Evolutionary conservation across 2,329 filamentous ascomycete species (phyloP), one percentile per base, ranked within the genome.

Genomic region (Sporothrix pallida): DNA sequence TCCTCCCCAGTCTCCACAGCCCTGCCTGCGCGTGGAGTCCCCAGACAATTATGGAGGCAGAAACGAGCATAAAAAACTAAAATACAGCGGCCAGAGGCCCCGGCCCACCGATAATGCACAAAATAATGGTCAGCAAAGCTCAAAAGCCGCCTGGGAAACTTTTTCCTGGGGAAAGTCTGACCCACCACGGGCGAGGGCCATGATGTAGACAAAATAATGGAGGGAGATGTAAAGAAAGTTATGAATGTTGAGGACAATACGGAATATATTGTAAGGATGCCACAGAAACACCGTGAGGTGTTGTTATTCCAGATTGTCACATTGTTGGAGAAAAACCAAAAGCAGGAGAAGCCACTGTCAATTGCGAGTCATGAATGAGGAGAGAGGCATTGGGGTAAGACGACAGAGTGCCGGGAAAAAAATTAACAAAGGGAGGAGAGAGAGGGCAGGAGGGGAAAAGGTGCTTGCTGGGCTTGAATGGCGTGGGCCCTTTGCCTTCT

Each of bases 21-120:
- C 44, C 44, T 50, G 63, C 63, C 10, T 52, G 20, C 8, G 63
- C 44, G 20, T 68, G 44, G 44, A 68, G 44, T 52, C 44, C 63
- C 62, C 62, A 67, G 62, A 67, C 42, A 67, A 65, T 37, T 12
- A 68, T 44, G 63, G 44, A 67, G 62, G 37, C 62, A 67, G 48
- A 65, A 65, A 68, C 7, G 44, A 5, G 9, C 2, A 44, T 17
- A 50, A 52, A 50, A 26, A 15, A 68, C 4, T 20, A 37, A 20
- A 67, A 48, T 48, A 31, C 12, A 50, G 63, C 20, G 23, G 63
- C 15, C 46, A 37, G 58, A 23, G 8, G 17, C n/a, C 42, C 17
- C 20, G 46, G 37, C 62, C 17, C 37, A 42, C 37, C 26, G 37
- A 17, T 8, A 65, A 44, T n/a, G 63, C 44, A 48, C 52, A 65